Conservation (phyloP, 1,139 yeast genomes). For the Candida gigantensis region DNA sequence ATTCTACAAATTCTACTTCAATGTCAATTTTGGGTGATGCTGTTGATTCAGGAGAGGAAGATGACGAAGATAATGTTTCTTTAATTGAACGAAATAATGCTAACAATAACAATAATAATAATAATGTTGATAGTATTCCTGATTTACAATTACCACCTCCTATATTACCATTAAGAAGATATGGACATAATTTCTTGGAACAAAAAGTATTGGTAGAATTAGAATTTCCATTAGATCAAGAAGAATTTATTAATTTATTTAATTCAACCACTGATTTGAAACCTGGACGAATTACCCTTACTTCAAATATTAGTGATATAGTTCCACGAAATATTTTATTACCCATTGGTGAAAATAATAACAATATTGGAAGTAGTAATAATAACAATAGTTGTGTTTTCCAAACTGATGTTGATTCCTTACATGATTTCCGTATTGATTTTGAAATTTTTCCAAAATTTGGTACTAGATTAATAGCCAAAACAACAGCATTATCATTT, state of each 20-base stretch:
- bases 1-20: constrained; percentile 10
- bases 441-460: constrained; percentile 93
- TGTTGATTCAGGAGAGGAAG: constrained; percentile 7
- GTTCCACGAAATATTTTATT: constrained; percentile 83
- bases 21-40: constrained; percentile 34
- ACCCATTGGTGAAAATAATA: constrained; percentile 73
- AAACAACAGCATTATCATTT: constrained; percentile 72
- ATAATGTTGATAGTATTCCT: constrained; percentile 68
- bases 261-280: constrained; percentile 46
- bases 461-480: constrained; percentile 90
- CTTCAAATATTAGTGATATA: constrained; percentile 67
- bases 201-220: constrained; percentile 83
- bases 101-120: constrained; percentile 25
- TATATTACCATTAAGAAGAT: constrained; percentile 84
- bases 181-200: constrained; percentile 94
- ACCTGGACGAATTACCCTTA: constrained; percentile 68
- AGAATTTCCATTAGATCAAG: constrained; percentile 52
- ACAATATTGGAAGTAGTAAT: constrained; percentile 15
- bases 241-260: constrained; percentile 53
- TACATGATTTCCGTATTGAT: constrained; percentile 69
- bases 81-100: constrained; percentile 44
- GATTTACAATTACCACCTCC: constrained; percentile 95
- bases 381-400: constrained; percentile 59
- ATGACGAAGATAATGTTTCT: constrained; percentile 17
- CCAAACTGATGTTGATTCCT: constrained; percentile 78